Conservation (phyloP, 2,329 filamentous ascomycete species). For the Neocucurbitaria cava region DNA sequence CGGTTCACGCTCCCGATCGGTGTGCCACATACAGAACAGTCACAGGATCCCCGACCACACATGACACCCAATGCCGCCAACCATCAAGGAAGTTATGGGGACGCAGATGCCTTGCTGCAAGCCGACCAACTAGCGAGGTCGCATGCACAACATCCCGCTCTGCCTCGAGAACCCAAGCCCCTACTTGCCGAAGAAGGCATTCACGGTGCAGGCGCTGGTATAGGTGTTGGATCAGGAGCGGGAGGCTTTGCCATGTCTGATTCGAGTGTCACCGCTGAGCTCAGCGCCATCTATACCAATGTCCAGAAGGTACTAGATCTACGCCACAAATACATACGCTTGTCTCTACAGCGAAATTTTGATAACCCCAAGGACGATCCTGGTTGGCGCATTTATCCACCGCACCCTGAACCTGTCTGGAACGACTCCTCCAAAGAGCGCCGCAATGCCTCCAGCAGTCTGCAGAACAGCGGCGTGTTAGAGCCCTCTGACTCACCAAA, state of each 20-base stretch:
- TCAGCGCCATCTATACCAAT: constrained; percentile 85
- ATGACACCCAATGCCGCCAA: constrained; percentile 20
- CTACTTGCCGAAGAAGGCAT: constrained; percentile 62
- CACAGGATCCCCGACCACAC: constrained; percentile 33
- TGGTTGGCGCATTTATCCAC: constrained; percentile 87
- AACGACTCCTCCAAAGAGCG: constrained; percentile 62
- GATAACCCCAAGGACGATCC: constrained; percentile 89
- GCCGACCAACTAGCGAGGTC: constrained; percentile 58
- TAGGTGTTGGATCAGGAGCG: constrained; percentile 66
- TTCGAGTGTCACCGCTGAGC: constrained; percentile 80
- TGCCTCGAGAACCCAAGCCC: constrained; percentile 64
- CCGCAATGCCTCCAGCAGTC: constrained; percentile 44
- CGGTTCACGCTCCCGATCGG: constrained; percentile 33
- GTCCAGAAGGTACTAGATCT: constrained; percentile 89
- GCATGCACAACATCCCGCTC: constrained; percentile 58
- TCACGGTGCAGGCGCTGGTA: constrained; percentile 64
- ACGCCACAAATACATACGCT: constrained; percentile 83
- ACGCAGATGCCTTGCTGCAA: constrained; percentile 47
- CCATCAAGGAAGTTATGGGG: constrained; percentile 12
- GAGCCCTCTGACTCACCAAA: constrained; percentile 45
- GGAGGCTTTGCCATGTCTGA: constrained; percentile 75
- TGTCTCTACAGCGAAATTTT: constrained; percentile 80
- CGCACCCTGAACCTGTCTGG: constrained; percentile 92
- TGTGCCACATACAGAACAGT: constrained; percentile 40
- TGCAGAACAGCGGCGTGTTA: constrained; percentile 48